phyloP scores from a whole-genome alignment of 352 stramenopile genomes.

The Saprolegnia parasitica region DNA sequence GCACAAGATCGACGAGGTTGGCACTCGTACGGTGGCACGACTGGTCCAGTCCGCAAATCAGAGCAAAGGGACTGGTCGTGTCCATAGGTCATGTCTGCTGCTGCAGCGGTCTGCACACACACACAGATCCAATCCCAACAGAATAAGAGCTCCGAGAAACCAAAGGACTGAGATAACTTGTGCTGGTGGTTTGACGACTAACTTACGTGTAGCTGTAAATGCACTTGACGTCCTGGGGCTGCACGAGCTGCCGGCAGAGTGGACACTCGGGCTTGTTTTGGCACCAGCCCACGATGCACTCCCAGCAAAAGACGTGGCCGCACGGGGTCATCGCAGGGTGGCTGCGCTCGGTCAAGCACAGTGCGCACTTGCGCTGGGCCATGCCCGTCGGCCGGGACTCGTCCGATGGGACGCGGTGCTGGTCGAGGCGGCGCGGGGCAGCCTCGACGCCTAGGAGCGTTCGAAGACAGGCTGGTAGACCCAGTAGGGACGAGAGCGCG shows the following conservation, averaged over 20 bases:
- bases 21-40: too few species aligned
- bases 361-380: slow-evolving; percentile 61
- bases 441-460: slow-evolving; percentile 34
- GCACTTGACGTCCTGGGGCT: slow-evolving; percentile 88
- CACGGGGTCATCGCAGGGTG: slow-evolving; percentile 78
- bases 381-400: slow-evolving; percentile 26
- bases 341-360: slow-evolving; percentile 78
- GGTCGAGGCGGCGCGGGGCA: slow-evolving; percentile 26
- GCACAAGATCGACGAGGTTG: too few species aligned
- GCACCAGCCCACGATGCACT: slow-evolving; percentile 91
- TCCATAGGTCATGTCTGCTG: too few species aligned
- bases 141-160: too few species aligned
- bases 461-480: slow-evolving; percentile 46
- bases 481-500: slow-evolving; percentile 41
- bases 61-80: too few species aligned
- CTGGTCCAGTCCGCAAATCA: background rate
- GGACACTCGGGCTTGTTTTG: slow-evolving; percentile 89
- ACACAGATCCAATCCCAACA: too few species aligned
- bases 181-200: background rate
- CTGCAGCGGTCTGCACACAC: too few species aligned
- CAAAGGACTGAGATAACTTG: too few species aligned
- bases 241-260: slow-evolving; percentile 78
- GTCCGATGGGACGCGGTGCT: slow-evolving; percentile 33
- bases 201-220: slow-evolving; percentile 88
- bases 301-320: slow-evolving; percentile 90